A percentile compares a stretch with the other conserved stretches of the same genome.
phyloP scores from a whole-genome alignment of 2,329 filamentous ascomycete genomes.

The Paraconiothyrium sp. region DNA sequence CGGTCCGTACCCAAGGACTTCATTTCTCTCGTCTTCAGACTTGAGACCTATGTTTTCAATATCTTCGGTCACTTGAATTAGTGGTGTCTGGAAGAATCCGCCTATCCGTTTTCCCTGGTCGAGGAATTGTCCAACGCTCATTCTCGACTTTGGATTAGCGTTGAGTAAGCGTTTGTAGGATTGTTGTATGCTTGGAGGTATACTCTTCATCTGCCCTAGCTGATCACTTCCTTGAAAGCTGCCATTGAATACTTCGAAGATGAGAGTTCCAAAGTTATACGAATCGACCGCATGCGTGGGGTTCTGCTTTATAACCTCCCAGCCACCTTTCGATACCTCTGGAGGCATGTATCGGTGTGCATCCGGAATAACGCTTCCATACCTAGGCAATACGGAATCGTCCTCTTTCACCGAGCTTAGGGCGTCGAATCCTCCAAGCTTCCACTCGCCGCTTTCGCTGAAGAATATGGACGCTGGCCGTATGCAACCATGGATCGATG shows the following conservation, averaged over 20 bases:
- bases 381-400: conserved; percentile 90
- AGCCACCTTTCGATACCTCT: conserved; percentile 86
- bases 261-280: conserved; percentile 83
- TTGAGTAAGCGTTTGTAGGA: conserved; percentile 91
- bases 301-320: conserved; percentile 87
- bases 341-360: conserved; percentile 85
- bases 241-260: conserved; percentile 93
- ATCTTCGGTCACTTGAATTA: conserved; percentile 91
- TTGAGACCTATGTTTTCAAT: conserved; percentile 94
- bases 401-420: conserved; percentile 96
- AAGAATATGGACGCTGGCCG: conserved; percentile 89
- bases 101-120: conserved; percentile 85
- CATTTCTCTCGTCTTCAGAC: conserved; percentile 81
- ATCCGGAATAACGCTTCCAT: conserved; percentile 87
- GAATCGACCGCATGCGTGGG: conserved; percentile 85
- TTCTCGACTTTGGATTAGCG: conserved; percentile 85
- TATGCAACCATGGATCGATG: conserved; percentile 88
- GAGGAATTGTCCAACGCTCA: conserved; percentile 85
- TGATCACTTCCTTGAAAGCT: conserved; percentile 80
- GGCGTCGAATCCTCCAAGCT: conserved; percentile 90
- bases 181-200: conserved; percentile 87
- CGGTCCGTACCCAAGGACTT: conserved; percentile 78
- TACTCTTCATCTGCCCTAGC: conserved; percentile 82
- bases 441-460: conserved; percentile 98
- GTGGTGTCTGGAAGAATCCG: conserved; percentile 89